Conservation (phyloP, 768 basidiomycete genomes). For the Collybia sordida region DNA sequence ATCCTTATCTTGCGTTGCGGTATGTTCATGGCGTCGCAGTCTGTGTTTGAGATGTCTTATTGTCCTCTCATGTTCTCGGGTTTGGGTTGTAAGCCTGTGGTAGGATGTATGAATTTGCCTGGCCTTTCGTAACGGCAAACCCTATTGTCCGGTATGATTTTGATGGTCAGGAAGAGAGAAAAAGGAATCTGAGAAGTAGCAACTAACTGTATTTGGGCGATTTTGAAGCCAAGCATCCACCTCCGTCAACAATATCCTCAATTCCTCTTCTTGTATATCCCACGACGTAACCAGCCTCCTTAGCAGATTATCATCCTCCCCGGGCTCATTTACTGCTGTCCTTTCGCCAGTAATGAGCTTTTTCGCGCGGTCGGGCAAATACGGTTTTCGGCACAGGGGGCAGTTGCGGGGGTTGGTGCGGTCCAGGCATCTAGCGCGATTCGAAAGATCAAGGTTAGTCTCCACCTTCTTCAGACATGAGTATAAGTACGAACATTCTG, state of each 20-base stretch:
- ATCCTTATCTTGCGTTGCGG: constrained; percentile 29
- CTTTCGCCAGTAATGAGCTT: constrained; percentile 19
- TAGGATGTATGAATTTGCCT: constrained; percentile 36
- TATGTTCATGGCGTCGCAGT: constrained; percentile 25
- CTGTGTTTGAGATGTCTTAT: constrained; percentile 30
- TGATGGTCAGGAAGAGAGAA: constrained; percentile 2
- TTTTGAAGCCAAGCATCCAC: constrained; percentile 50
- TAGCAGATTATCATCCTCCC: constrained; percentile 34
- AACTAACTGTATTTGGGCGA: constrained; percentile 39
- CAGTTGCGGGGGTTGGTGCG: constrained; percentile 13
- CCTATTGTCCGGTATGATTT: constrained; percentile 10
- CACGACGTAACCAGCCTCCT: constrained; percentile 36
- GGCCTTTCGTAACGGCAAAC: constrained; percentile 27
- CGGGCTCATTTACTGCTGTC: constrained; percentile 33
- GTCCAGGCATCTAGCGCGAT: constrained; percentile 13
- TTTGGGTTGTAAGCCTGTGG: constrained; percentile 34
- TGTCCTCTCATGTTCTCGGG: constrained; percentile 26
- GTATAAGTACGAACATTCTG: constrained; percentile 45
- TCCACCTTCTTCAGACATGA: background rate
- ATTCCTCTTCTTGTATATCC: constrained; percentile 36
- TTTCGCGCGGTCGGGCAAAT: constrained; percentile 16
- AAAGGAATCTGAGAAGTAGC: constrained; percentile 10
- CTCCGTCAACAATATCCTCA: constrained; percentile 40
- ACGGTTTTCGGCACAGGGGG: constrained; percentile 18
- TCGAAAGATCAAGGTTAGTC: background rate